Evolutionary conservation across 306 rosid species (phyloP).

Genomic region (Cucumis melo): DNA sequence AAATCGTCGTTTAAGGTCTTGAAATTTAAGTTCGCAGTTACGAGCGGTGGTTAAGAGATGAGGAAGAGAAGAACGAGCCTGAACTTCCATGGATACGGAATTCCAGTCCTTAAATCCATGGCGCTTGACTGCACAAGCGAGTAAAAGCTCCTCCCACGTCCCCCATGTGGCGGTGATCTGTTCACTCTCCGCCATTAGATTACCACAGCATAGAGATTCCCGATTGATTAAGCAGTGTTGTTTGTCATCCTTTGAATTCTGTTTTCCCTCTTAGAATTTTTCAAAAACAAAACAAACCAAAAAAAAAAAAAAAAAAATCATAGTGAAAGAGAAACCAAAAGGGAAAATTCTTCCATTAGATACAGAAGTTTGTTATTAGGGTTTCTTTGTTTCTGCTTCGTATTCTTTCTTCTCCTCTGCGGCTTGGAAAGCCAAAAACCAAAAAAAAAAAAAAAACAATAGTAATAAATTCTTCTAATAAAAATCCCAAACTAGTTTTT

Average conservation of each 20-base stretch:
- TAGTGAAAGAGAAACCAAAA: not conserved
- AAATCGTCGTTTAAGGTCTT: slow-evolving; percentile 55
- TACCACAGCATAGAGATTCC: not conserved
- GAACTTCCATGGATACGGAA: slow-evolving; percentile 51
- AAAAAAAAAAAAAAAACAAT: not conserved
- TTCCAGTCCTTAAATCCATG: slow-evolving; percentile 68
- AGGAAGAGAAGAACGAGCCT: slow-evolving; percentile 41
- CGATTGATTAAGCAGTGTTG: not conserved
- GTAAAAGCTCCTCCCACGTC: slow-evolving; percentile 65
- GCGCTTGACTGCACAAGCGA: slow-evolving; percentile 60
- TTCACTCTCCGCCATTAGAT: slow-evolving; percentile 9
- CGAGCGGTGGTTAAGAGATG: slow-evolving; percentile 37
- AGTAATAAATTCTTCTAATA: no score
- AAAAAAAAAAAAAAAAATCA: not conserved
- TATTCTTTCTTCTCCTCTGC: not conserved
- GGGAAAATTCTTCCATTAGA: not conserved
- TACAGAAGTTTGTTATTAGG: not conserved
- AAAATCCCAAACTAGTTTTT: not conserved
- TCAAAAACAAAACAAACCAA: not conserved
- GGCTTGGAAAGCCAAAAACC: not conserved
- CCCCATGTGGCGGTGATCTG: slow-evolving; percentile 37
- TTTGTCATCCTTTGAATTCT: not conserved
- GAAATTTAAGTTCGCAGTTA: slow-evolving; percentile 45
- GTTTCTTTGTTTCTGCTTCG: not conserved
- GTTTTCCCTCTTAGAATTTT: not conserved